These are phyloP conservation scores for Termitomyces eurrhizus DNA, from an alignment of 768 basidiomycete genomes.

Conservation along the genomic window DNA sequence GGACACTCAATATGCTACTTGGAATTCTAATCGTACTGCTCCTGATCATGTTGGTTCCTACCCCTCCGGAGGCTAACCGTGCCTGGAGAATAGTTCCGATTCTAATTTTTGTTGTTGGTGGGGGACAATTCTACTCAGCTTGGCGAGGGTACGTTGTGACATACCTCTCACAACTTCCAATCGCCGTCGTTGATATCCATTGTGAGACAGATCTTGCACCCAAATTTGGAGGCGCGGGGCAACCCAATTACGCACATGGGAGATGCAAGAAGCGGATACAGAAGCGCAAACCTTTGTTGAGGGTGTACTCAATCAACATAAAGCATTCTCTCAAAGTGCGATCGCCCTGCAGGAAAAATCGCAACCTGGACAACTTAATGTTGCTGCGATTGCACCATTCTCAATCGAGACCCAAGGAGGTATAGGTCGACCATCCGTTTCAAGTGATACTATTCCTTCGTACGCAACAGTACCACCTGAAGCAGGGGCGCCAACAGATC, in stretches of 20 bases:
- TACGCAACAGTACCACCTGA: not conserved
- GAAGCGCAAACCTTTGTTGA: constrained; percentile 22
- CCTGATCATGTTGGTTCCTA: constrained; percentile 24
- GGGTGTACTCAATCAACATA: constrained; percentile 12
- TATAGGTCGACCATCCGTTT: constrained; percentile 1
- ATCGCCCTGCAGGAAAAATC: not conserved
- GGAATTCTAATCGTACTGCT: constrained; percentile 23
- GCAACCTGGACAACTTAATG: not conserved
- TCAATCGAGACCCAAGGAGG: not conserved
- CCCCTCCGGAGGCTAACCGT: constrained; percentile 19
- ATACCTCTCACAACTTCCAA: not conserved
- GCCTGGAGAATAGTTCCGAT: constrained; percentile 31
- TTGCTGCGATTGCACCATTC: constrained; percentile 19
- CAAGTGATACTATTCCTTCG: constrained; percentile 8
- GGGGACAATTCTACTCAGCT: constrained; percentile 29
- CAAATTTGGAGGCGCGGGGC: constrained; percentile 30
- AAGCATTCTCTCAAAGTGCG: not conserved
- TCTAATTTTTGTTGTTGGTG: constrained; percentile 25
- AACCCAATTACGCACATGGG: constrained; percentile 34
- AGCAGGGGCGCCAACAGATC: not conserved
- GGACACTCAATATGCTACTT: constrained; percentile 21
- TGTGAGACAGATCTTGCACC: constrained; percentile 27
- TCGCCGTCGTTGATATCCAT: not conserved
- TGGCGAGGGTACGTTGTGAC: constrained; percentile 25
- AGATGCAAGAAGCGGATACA: constrained; percentile 28